These are phyloP conservation scores for Panaeolus papilionaceus DNA, from an alignment of 768 basidiomycete species.

Conservation along the genomic window DNA sequence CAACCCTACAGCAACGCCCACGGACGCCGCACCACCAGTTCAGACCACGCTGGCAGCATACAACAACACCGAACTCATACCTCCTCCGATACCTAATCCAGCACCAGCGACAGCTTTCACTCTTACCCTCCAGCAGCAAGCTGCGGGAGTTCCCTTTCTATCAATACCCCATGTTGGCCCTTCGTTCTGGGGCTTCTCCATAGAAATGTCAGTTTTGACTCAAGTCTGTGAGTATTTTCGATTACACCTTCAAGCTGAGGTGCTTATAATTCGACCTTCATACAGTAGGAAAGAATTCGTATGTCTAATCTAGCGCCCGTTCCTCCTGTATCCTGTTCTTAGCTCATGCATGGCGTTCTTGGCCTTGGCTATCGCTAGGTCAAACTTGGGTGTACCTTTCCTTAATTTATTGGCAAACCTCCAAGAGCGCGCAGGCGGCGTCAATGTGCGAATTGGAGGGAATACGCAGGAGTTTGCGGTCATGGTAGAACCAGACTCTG, in stretches of 20 bases:
- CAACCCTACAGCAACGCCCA: constrained; percentile 26
- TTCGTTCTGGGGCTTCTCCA: constrained; percentile 63
- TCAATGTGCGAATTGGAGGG: constrained; percentile 74
- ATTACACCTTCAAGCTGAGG: constrained; percentile 37
- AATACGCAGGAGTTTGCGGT: constrained; percentile 77
- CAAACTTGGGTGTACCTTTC: constrained; percentile 63
- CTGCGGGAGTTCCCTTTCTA: constrained; percentile 36
- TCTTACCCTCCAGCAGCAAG: constrained; percentile 46
- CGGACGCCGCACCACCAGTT: constrained; percentile 2
- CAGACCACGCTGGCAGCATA: constrained; percentile 51
- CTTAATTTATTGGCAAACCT: constrained; percentile 81
- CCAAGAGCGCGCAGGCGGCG: constrained; percentile 61
- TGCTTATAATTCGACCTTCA: constrained; percentile 7
- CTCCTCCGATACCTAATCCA: constrained; percentile 56
- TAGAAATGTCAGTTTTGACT: constrained; percentile 76
- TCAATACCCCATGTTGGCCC: constrained; percentile 43
- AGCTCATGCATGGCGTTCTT: not conserved
- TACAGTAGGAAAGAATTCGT: constrained; percentile 6
- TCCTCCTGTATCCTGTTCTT: not conserved
- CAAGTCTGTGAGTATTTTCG: constrained; percentile 58
- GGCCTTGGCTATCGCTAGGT: constrained; percentile 35
- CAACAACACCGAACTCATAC: constrained; percentile 53
- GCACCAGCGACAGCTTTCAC: constrained; percentile 49
- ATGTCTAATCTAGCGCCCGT: constrained; percentile 42
- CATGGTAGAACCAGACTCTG: constrained; percentile 54